A percentile compares a stretch with the other conserved stretches of the same genome.
Conservation (phyloP, 495 filamentous ascomycete species). For the Tuber calosporum region DNA sequence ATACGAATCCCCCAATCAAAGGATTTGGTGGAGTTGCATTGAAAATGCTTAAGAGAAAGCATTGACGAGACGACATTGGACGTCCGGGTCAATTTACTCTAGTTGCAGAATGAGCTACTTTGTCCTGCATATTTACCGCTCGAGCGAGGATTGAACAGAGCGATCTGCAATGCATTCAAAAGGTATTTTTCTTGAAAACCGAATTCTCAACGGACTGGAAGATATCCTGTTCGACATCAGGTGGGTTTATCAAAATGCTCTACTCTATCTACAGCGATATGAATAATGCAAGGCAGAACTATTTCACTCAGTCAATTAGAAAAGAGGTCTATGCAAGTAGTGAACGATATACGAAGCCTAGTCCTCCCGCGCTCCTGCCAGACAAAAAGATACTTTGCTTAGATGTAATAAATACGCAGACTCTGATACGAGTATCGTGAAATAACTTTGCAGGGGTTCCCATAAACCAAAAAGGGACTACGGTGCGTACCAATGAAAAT, state of each 20-base stretch:
- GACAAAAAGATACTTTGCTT: background rate
- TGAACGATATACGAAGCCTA: background rate
- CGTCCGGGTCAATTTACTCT: background rate
- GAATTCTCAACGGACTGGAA: background rate
- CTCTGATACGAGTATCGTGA: background rate
- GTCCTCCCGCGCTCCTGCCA: background rate
- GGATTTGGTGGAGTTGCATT: background rate
- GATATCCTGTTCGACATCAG: background rate
- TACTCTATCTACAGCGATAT: background rate
- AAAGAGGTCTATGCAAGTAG: background rate
- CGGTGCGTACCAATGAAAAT: background rate
- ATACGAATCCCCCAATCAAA: background rate
- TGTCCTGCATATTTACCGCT: background rate
- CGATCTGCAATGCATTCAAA: background rate
- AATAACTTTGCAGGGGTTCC: background rate
- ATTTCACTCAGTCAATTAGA: background rate
- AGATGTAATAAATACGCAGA: background rate
- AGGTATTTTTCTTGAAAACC: background rate
- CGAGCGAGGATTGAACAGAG: background rate
- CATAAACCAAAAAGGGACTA: background rate
- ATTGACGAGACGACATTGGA: background rate
- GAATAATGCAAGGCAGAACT: background rate
- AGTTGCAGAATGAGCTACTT: constrained; percentile 3
- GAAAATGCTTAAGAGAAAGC: background rate
- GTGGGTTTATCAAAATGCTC: background rate